Conservation (phyloP, 371 early-diverging fungal genomes). For the Mucor saturninus region DNA sequence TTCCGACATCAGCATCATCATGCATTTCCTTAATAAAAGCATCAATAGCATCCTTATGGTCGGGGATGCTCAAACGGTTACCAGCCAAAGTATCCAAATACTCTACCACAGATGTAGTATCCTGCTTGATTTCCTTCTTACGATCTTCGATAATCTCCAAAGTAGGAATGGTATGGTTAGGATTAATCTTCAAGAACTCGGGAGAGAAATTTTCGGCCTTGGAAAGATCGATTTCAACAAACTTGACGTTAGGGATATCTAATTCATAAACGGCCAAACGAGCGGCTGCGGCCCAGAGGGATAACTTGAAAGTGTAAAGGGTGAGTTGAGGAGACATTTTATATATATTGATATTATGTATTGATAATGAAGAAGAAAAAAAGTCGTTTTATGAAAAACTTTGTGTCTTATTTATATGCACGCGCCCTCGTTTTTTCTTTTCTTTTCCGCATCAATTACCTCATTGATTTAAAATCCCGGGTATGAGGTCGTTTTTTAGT, state of each 20-base stretch:
- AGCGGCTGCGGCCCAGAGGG: conserved; percentile 41
- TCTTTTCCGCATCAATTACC: too few relatives aligned
- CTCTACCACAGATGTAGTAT: conserved; percentile 30
- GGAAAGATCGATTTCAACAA: conserved; percentile 36
- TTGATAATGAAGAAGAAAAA: background rate
- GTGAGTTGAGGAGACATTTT: conserved; percentile 24
- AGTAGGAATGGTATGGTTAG: conserved; percentile 42
- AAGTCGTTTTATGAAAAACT: background rate
- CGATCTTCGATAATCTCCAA: conserved; percentile 31
- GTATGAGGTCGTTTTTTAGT: too few relatives aligned
- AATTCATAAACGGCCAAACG: conserved; percentile 39
- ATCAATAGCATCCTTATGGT: conserved; percentile 25
- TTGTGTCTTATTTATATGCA: too few relatives aligned
- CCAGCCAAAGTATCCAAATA: conserved; percentile 30
- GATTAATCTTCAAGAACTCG: conserved; percentile 35
- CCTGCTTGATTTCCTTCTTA: conserved; percentile 10
- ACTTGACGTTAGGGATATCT: conserved; percentile 27
- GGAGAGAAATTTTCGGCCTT: conserved; percentile 46
- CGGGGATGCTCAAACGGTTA: conserved; percentile 14
- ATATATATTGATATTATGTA: background rate
- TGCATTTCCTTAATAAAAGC: conserved; percentile 36
- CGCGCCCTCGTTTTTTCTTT: too few relatives aligned
- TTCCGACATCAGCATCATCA: conserved; percentile 36
- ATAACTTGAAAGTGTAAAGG: conserved; percentile 40
- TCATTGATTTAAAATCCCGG: too few relatives aligned